Evolutionary conservation across 1,139 yeast genomes (phyloP).

Genomic region (Yarrowia galli): DNA sequence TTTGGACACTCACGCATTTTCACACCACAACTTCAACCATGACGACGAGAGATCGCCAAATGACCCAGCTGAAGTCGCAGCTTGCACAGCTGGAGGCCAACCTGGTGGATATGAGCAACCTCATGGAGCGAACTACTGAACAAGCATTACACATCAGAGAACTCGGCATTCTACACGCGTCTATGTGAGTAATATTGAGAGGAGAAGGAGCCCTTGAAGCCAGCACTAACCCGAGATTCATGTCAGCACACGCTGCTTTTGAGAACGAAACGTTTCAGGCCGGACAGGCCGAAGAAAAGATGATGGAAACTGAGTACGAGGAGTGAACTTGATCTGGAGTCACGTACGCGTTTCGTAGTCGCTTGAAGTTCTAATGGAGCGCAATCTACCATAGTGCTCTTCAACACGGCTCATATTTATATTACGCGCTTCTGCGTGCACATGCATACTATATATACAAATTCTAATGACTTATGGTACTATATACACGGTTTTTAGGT

Average conservation of each 20-base stretch:
- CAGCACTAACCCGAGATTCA: slow-evolving; percentile 51
- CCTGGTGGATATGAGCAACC: slow-evolving; percentile 62
- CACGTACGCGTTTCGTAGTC: slow-evolving; percentile 1
- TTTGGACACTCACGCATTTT: background rate
- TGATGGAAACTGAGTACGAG: slow-evolving; percentile 23
- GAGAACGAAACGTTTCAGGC: slow-evolving; percentile 55
- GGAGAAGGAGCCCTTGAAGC: background rate
- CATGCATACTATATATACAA: background rate
- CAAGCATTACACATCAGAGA: slow-evolving; percentile 65
- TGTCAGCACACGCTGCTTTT: slow-evolving; percentile 70
- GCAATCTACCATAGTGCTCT: too few species aligned
- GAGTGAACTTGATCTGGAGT: background rate
- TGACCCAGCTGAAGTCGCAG: slow-evolving; percentile 68
- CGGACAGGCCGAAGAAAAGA: slow-evolving; percentile 28
- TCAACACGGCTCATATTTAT: slow-evolving; percentile 1
- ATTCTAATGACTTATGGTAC: slow-evolving; percentile 7
- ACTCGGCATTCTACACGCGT: slow-evolving; percentile 68
- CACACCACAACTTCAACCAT: background rate
- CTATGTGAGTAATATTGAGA: slow-evolving; percentile 53
- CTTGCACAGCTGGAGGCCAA: slow-evolving; percentile 68
- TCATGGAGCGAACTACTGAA: slow-evolving; percentile 61
- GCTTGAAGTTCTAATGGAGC: too few species aligned
- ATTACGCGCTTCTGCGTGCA: background rate
- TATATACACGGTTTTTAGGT: slow-evolving; percentile 5
- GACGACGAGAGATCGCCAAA: slow-evolving; percentile 58